Base-by-base conservation (phyloP, 306 rosid species). In the Argentina anserina region DNA sequence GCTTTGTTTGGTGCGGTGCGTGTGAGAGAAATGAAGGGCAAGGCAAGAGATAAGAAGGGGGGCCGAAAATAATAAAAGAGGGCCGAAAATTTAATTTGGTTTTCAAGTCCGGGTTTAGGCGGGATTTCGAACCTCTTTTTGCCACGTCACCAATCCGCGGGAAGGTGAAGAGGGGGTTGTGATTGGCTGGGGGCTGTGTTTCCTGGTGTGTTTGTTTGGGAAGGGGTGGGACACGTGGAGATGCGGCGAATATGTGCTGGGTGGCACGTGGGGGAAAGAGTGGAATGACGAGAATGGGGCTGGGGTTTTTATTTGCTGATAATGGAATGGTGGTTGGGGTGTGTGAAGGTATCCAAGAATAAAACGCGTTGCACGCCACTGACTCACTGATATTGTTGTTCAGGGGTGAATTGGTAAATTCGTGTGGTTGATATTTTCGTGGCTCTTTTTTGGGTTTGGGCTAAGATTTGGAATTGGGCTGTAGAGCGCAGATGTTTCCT, bases 61-160 rank as follows among this genome's bases (percentile, higher is more conserved):
- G 40, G 25, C 26, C 33, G 40, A 60, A 31, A 61, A 58, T 61
- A 43, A 25, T 46, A 34, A 45, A 29, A 63, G 34, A 33, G 33
- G 55, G 36, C 12, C 67, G 36, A 73, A 78, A 84, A 84, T 80
- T 75, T 37, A 56, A 71, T 63, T 87, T 87, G 90, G n/a, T n/a
- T n/a, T n/a, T n/a, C n/a, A 85, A 88, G 83, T 75, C 81, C 73
- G 80, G 89, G 85, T 90, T 90, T 90, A 69, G 96, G 98, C 98
- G 96, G 97, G 98, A 92, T 88, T 85, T 88, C 79, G 50, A 79
- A 81, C 34, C 52, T 15, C 18, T 75, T 72, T 74, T 60, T 5
- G 81, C 90, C 89, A 90, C 80, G 84, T 92, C 90, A 78, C 0
- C 82, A 67, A 87, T 92, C 96, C 86, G 79, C 55, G 86, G 66